Base-by-base conservation (phyloP, 208 protist genomes). In the Lotmaria passim region DNA sequence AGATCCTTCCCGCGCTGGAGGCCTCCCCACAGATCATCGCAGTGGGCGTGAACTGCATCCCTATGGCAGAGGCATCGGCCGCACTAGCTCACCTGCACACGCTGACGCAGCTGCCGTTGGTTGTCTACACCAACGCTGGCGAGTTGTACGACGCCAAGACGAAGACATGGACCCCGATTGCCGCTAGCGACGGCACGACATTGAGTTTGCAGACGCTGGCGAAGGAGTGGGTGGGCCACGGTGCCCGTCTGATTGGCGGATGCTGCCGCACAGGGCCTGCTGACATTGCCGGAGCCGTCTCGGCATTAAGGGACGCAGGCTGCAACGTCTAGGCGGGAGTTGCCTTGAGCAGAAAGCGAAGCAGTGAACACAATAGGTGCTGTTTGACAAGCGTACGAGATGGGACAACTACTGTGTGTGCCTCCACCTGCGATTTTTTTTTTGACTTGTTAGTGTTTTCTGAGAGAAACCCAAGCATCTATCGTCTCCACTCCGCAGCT, bases 111-210 rank as follows among this genome's bases (percentile, higher is more conserved):
- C 87, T 86, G 56, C 83, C 86, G 7, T 57, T 92, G 19, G 73
- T 89, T 3, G 81, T 77, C 26, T 92, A 92, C 73, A 74, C 83
- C 28, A 92, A 92, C 74, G 73, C 81, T 7, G 79, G 82, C 3
- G 83, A 85, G 60, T 34, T 46, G 7, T 92, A 86, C 76, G 61
- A 89, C 57, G 28, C 68, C 4, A 23, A 26, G 0, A 73, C 52
- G 6, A 89, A 80, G 61, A 72, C 47, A 43, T 89, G 80, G 81
- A 21, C 50, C 6, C 58, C 48, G 14, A 41, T 59, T 12, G 23
- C 34, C 11, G 44, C 34, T 38, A 14, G 6, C 33, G 53, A 60
- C 38, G 41, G 65, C 15, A 68, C 33, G 3, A 31, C 28, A 47
- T 26, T 69, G 6, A 80, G 19, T 10, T 57, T 89, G 46, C 38